Percentiles rank a stretch among this genome's conserved stretches.
Conservation (phyloP, 495 filamentous ascomycete species). For the Penicillium subrubescens region DNA sequence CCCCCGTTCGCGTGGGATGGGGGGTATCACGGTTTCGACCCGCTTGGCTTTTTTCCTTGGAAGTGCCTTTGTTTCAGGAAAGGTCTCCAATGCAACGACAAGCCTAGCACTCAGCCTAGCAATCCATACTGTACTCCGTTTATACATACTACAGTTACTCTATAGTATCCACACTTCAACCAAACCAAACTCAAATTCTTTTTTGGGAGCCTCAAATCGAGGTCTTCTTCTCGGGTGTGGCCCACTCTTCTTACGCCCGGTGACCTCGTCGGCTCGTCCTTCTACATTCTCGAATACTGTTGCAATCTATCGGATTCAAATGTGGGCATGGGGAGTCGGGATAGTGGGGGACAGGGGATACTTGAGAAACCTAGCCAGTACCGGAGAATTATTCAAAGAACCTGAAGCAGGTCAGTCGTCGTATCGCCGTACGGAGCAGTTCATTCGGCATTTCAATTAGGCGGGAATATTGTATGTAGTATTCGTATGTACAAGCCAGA, state of each 20-base stretch:
- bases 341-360: not conserved
- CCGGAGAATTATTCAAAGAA: not conserved
- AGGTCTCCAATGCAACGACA: slow-evolving; percentile 7
- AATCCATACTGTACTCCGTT: too few species aligned
- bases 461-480: not conserved
- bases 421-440: not conserved
- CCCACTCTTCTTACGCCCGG: not conserved
- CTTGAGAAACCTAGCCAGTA: not conserved
- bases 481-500: slow-evolving; percentile 8
- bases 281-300: not conserved
- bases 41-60: slow-evolving; percentile 12
- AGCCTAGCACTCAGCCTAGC: not conserved
- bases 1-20: not conserved
- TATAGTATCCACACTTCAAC: not conserved
- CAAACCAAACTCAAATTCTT: not conserved
- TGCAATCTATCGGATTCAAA: not conserved
- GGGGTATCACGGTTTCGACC: slow-evolving; percentile 16
- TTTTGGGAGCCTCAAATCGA: not conserved
- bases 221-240: not conserved
- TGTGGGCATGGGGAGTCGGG: not conserved
- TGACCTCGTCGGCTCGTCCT: slow-evolving; percentile 1
- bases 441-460: not conserved
- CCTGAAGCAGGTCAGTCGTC: not conserved
- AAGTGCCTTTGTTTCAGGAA: slow-evolving; percentile 18
- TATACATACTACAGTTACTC: not conserved